These are phyloP conservation scores for Solanum aculeatissimum DNA, from an alignment of 305 asterid species.

Conservation along the genomic window DNA sequence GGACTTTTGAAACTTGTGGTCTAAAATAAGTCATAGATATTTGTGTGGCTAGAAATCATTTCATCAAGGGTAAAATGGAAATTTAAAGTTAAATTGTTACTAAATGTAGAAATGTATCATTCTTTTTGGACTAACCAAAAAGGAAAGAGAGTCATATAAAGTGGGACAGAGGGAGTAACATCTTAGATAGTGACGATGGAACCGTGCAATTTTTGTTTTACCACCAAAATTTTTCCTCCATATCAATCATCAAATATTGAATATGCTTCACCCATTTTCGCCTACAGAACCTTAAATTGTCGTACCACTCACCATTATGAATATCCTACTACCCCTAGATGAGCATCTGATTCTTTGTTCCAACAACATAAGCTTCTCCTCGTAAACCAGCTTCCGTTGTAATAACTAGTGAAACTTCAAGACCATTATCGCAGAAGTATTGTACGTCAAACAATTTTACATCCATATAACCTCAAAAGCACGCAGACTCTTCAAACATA, in stretches of 20 bases:
- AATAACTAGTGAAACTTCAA: not conserved
- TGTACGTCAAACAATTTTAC: not conserved
- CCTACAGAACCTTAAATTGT: not conserved
- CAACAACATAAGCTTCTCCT: not conserved
- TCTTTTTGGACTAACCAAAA: too few species aligned
- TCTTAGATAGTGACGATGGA: not conserved
- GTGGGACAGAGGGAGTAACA: not conserved
- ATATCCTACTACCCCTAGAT: not conserved
- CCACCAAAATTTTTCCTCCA: not conserved
- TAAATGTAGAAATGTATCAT: too few species aligned
- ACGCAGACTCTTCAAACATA: not conserved
- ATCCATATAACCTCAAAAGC: not conserved
- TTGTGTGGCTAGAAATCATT: too few species aligned
- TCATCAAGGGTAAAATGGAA: too few species aligned
- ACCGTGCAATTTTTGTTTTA: not conserved
- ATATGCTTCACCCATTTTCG: not conserved
- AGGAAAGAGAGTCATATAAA: too few species aligned
- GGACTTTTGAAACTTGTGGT: too few species aligned
- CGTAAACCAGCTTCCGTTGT: not conserved
- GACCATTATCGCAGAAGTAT: not conserved
- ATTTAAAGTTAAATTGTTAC: too few species aligned
- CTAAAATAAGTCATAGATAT: too few species aligned
- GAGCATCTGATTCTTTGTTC: not conserved
- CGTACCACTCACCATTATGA: not conserved
- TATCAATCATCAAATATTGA: not conserved